Conservation (phyloP, 345 rosid species). For the Hibiscus tridactylites region DNA sequence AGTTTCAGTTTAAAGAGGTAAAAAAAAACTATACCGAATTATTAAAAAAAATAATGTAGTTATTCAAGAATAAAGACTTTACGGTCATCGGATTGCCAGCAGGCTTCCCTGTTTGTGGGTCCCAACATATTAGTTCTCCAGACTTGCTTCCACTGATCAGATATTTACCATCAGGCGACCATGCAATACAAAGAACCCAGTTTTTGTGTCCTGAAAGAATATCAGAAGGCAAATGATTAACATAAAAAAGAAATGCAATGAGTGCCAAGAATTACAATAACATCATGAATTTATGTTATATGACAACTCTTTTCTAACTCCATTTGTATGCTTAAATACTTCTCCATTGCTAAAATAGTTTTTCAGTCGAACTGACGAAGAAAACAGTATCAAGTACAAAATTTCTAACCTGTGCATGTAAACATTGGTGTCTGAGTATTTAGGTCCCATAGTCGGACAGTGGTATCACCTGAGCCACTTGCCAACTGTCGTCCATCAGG, state of each 20-base stretch:
- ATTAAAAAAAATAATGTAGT: not conserved
- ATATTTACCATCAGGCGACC: constrained; percentile 94
- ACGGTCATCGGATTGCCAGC: constrained; percentile 63
- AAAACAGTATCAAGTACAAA: not conserved
- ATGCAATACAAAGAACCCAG: constrained; percentile 89
- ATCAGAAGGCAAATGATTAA: not conserved
- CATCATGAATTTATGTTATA: not conserved
- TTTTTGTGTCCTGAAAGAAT: constrained; percentile 75
- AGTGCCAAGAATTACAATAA: not conserved
- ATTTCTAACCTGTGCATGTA: constrained; percentile 68
- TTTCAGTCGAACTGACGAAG: not conserved
- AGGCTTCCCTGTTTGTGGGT: constrained; percentile 68
- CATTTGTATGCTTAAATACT: not conserved
- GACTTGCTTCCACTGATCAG: constrained; percentile 88
- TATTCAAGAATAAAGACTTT: constrained; percentile 16
- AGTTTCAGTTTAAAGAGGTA: not conserved
- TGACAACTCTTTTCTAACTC: not conserved
- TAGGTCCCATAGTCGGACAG: constrained; percentile 94
- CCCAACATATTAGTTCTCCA: constrained; percentile 86
- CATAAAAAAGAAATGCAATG: not conserved
- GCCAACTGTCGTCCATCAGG: constrained; percentile 91
- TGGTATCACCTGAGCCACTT: constrained; percentile 96
- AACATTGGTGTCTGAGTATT: constrained; percentile 86
- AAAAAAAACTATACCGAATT: not conserved
- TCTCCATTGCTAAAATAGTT: not conserved